phyloP scores from a whole-genome alignment of 2,329 filamentous ascomycete genomes.

The Colletotrichum sp. region DNA sequence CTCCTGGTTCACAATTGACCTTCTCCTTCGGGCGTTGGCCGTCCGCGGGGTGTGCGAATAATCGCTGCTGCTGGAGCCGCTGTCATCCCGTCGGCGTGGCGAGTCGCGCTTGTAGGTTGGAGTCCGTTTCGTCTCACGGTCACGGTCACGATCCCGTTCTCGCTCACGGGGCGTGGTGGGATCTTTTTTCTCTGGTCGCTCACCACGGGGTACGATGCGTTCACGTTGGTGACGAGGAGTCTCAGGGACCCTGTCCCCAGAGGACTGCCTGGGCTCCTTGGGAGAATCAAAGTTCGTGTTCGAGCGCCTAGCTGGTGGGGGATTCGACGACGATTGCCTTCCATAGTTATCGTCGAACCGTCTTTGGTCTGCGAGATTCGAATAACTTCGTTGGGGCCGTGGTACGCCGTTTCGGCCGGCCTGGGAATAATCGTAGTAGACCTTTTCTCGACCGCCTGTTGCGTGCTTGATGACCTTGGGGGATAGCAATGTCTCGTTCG shows the following conservation, averaged over 20 bases:
- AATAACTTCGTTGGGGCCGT: conserved; percentile 33
- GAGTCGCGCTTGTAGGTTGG: conserved; percentile 31
- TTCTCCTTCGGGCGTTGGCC: conserved; percentile 34
- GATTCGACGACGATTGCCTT: conserved; percentile 31
- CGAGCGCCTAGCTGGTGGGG: conserved; percentile 28
- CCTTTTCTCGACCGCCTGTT: conserved; percentile 46
- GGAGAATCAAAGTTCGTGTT: conserved; percentile 30
- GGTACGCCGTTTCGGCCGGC: conserved; percentile 28
- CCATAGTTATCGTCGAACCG: conserved; percentile 28
- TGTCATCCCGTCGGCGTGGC: conserved; percentile 34
- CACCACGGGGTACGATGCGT: conserved; percentile 13
- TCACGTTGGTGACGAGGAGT: conserved; percentile 25
- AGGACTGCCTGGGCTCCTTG: conserved; percentile 31
- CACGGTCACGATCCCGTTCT: neutral
- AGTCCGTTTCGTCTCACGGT: conserved; percentile 25
- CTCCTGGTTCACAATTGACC: conserved; percentile 40
- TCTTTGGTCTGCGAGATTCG: conserved; percentile 30
- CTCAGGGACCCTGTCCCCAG: conserved; percentile 36
- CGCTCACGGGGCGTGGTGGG: conserved; percentile 28
- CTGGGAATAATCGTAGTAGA: conserved; percentile 38
- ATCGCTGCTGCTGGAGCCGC: conserved; percentile 46
- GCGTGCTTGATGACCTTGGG: conserved; percentile 48
- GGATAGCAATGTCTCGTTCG: conserved; percentile 41
- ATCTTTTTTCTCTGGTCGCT: conserved; percentile 31
- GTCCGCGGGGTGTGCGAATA: conserved; percentile 32